Evolutionary conservation across 2,329 filamentous ascomycete genomes (phyloP), one percentile per base, ranked within the genome.

Genomic region (Colletotrichum scovillei): DNA sequence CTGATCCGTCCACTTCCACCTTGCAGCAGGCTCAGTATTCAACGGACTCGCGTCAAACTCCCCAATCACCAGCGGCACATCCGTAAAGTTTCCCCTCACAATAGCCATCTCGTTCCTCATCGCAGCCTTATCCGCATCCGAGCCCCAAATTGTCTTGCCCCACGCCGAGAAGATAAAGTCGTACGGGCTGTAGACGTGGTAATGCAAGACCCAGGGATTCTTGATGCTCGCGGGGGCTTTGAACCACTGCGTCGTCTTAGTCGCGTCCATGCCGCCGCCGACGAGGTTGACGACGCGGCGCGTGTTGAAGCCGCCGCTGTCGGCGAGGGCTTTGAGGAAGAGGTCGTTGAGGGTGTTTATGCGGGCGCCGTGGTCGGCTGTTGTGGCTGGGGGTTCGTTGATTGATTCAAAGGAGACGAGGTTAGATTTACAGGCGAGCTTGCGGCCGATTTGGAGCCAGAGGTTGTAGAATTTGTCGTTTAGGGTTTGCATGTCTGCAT

Each of bases 91-190:
- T 9, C 82, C 82, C 1, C 88, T 84, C 8, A 91, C 84, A 46
- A 84, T 81, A 24, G 83, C 79, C 38, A 92, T 83, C 67, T 91
- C 89, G 6, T 82, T 79, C 52, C 85, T 82, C 7, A 91, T 78
- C 2, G 83, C 60, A 2, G 84, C 80, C 76, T 89, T 88, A 77
- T 91, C 89, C 0, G 82, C 82, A 24, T 86, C 86, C 2, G 86
- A 88, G 28, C 90, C 89, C 89, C 88, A 90, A 63, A 87, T 88
- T 0, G 89, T 91, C 77, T 89, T 89, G 28, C 90, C 90, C 89
- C 88, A 91, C 14, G 86, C 80, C 60, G 80, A 73, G 76, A 86
- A 86, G 19, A 84, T 81, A 63, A 86, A 86, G 73, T 86, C 86
- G 80, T 87, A 90, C 12, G 88, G 88, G 9, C 84, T 86, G 80